These are phyloP conservation scores for Lactifluus subvellereus DNA, from an alignment of 768 basidiomycete genomes.

Conservation along the genomic window DNA sequence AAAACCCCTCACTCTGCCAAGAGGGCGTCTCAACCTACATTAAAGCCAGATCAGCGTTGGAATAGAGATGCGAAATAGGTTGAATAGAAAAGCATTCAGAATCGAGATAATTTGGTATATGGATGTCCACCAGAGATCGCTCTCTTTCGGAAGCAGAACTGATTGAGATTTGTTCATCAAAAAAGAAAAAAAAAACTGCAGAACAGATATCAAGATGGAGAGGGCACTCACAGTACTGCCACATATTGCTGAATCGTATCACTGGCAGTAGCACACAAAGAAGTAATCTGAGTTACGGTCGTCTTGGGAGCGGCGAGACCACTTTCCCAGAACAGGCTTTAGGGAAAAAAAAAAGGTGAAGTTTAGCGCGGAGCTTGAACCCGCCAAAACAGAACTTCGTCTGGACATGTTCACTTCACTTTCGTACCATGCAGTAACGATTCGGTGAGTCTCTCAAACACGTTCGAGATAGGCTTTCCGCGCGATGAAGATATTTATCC, in stretches of 20 bases:
- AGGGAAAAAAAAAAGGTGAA: not conserved
- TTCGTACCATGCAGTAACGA: not conserved
- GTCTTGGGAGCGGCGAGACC: too few relatives aligned
- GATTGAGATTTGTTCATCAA: conserved; percentile 21
- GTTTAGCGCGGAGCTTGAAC: conserved; percentile 16
- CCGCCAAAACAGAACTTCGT: not conserved
- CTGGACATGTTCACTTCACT: not conserved
- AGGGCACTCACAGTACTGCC: not conserved
- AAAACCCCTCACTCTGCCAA: not conserved
- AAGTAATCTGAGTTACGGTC: too few relatives aligned
- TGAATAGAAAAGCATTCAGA: conserved; percentile 10
- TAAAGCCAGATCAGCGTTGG: not conserved
- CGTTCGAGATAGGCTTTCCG: not conserved
- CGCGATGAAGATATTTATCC: conserved; percentile 26
- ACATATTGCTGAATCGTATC: not conserved
- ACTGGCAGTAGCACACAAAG: too few relatives aligned
- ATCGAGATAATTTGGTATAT: conserved; percentile 15
- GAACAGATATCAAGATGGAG: not conserved
- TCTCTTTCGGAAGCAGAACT: conserved; percentile 28
- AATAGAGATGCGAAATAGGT: not conserved
- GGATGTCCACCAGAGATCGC: conserved; percentile 24
- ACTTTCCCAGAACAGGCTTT: too few relatives aligned
- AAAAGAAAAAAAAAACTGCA: not conserved
- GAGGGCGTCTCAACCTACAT: not conserved
- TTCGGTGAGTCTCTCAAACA: conserved; percentile 13